Percentiles rank a stretch among this genome's conserved stretches.
Conservation (phyloP, 192 early-diverging fungal genomes). For the Spizellomyces punctatus region DNA sequence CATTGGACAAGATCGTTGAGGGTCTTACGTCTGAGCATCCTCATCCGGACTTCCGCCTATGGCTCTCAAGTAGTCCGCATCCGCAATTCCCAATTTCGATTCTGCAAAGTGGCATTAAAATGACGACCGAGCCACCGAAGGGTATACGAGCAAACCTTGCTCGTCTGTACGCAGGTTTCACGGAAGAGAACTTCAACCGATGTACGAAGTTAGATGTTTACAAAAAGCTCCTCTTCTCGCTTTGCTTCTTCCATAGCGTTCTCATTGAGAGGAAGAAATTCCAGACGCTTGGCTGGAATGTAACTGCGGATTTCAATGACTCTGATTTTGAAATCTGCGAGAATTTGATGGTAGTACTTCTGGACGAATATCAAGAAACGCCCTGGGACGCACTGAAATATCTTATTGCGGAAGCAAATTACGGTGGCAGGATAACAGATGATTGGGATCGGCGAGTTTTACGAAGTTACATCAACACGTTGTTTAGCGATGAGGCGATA, state of each 20-base stretch:
- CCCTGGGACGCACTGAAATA: conserved; percentile 70
- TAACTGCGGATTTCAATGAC: conserved; percentile 64
- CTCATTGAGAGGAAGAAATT: conserved; percentile 67
- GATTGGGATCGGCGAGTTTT: conserved; percentile 64
- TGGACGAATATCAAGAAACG: conserved; percentile 60
- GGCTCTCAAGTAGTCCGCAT: conserved; percentile 66
- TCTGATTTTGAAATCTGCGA: conserved; percentile 69
- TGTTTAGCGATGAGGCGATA: conserved; percentile 63
- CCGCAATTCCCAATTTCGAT: conserved; percentile 69
- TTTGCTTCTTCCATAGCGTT: conserved; percentile 64
- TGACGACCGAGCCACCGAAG: conserved; percentile 68
- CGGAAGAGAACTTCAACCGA: conserved; percentile 50
- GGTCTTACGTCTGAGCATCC: conserved; percentile 53
- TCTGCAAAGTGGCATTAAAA: conserved; percentile 59
- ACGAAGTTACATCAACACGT: conserved; percentile 59
- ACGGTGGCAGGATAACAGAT: conserved; percentile 64
- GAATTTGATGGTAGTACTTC: conserved; percentile 55
- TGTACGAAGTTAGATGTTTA: conserved; percentile 53
- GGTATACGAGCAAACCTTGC: conserved; percentile 60
- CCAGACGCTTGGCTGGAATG: conserved; percentile 65
- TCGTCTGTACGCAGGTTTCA: conserved; percentile 50
- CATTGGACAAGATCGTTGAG: conserved; percentile 63
- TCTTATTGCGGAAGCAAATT: conserved; percentile 67
- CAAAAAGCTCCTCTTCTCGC: conserved; percentile 56
- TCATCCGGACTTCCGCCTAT: conserved; percentile 61